These are phyloP conservation scores for Capsicum chinense DNA, from an alignment of 257 asterid genomes.

Conservation along the genomic window DNA sequence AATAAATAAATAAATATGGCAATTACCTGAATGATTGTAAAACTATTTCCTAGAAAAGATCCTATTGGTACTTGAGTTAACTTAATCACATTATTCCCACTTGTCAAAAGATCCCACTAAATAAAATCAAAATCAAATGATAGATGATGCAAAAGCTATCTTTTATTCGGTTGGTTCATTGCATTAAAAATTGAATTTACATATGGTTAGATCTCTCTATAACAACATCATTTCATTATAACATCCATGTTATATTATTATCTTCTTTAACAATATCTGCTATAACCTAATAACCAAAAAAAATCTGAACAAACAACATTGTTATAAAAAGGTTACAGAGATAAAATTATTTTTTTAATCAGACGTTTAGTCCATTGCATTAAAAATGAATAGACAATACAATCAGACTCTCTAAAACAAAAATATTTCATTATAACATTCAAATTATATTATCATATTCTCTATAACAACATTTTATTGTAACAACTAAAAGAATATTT, in stretches of 20 bases:
- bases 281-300: no score
- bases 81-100: conserved; percentile 47
- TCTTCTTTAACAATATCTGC: no score
- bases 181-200: background rate
- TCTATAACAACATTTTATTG: background rate
- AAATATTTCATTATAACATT: background rate
- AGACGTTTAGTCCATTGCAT: no score
- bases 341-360: no score
- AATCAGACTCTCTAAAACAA: no score
- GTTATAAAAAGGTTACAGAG: no score
- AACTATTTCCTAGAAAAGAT: conserved; percentile 49
- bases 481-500: background rate
- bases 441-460: background rate
- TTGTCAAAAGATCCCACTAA: conserved; percentile 73
- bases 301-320: no score
- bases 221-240: background rate
- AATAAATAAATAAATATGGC: background rate
- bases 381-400: no score
- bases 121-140: background rate
- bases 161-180: background rate
- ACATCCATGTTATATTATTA: background rate
- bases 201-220: background rate
- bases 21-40: conserved; percentile 68
- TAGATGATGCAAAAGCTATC: background rate
- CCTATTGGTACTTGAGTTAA: conserved; percentile 67